phyloP scores from a whole-genome alignment of 805 yeast genomes.

The Saccharomyces kudriavzevii region DNA sequence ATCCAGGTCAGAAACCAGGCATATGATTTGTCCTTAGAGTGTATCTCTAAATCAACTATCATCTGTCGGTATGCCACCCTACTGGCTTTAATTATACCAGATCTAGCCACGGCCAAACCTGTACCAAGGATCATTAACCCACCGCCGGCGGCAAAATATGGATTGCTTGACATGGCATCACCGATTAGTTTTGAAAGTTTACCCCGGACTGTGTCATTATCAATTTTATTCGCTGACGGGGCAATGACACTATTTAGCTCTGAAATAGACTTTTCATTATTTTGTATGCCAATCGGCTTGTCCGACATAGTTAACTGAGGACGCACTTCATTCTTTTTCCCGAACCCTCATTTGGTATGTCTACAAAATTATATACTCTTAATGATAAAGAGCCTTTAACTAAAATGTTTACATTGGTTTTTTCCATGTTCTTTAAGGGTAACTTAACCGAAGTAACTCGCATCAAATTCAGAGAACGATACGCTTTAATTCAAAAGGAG shows the following conservation, averaged over 20 bases:
- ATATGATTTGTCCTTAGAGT: constrained; percentile 87
- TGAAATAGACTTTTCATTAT: neutral
- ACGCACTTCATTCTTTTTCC: neutral
- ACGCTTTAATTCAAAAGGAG: neutral
- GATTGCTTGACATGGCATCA: constrained; percentile 60
- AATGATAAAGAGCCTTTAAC: neutral
- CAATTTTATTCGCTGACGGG: neutral
- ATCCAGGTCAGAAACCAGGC: constrained; percentile 96
- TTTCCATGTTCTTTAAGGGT: neutral
- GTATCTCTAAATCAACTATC: constrained; percentile 86
- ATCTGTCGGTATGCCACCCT: constrained; percentile 70
- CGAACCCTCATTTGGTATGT: neutral
- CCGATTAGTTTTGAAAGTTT: constrained; percentile 36
- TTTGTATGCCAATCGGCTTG: neutral
- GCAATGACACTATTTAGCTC: neutral
- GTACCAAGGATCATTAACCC: constrained; percentile 96
- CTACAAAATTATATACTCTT: neutral
- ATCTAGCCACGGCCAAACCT: constrained; percentile 67
- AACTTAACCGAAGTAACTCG: neutral
- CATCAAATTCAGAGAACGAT: neutral
- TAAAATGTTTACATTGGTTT: neutral
- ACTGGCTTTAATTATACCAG: constrained; percentile 55
- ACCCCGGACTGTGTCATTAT: constrained; percentile 20
- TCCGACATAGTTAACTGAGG: neutral
- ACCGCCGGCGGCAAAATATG: constrained; percentile 98